Conservation (phyloP, 352 stramenopile species). For the Nothophytophthora sp. region DNA sequence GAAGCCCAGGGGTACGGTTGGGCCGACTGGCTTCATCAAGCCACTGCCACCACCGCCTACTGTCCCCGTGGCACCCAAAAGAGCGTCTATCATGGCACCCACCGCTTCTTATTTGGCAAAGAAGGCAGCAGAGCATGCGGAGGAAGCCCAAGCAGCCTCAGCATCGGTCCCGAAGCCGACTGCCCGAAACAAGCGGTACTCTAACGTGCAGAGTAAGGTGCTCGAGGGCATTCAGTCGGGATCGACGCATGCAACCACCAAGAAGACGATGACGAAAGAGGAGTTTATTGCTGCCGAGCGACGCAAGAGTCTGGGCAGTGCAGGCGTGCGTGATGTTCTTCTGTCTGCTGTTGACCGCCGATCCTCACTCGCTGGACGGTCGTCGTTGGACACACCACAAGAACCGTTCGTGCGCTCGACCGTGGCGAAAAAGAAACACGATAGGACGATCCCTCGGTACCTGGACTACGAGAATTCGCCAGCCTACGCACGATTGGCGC, state of each 20-base stretch:
- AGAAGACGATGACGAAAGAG: constrained; percentile 40
- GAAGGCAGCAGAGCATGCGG: constrained; percentile 18
- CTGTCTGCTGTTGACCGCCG: constrained; percentile 26
- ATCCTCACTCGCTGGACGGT: constrained; percentile 22
- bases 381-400: constrained; percentile 16
- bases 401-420: constrained; percentile 35
- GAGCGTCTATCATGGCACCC: constrained; percentile 32
- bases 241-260: constrained; percentile 7
- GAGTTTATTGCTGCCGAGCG: constrained; percentile 42
- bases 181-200: constrained; percentile 41
- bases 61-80: constrained; percentile 24
- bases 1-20: constrained; percentile 8
- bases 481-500: constrained; percentile 46
- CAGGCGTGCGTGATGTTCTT: constrained; percentile 13
- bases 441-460: constrained; percentile 57
- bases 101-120: constrained; percentile 37
- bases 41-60: constrained; percentile 8
- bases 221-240: constrained; percentile 24
- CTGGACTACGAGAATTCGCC: constrained; percentile 57
- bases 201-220: constrained; percentile 59
- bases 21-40: constrained; percentile 18
- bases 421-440: constrained; percentile 41
- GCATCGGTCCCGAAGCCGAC: constrained; percentile 5
- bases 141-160: neutral
- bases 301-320: constrained; percentile 41